Percentiles rank a stretch among this genome's conserved stretches.
Evolutionary conservation across 2,329 filamentous ascomycete species (phyloP).

Genomic region (Hypoxylon sp.): DNA sequence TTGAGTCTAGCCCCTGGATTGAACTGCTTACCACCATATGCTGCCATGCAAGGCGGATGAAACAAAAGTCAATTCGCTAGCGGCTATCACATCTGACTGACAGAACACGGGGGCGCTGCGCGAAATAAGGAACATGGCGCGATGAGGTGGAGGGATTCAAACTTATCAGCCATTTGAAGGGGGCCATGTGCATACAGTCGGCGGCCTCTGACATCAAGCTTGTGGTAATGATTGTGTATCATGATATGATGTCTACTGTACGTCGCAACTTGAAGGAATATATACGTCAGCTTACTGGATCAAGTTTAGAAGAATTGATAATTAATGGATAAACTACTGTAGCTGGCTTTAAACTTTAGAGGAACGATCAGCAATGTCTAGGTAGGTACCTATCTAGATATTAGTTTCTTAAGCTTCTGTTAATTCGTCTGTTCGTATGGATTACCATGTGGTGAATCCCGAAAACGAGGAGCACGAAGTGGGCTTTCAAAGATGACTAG

Average conservation of each 20-base stretch:
- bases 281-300: constrained; percentile 15
- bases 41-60: constrained; percentile 26
- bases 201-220: constrained; percentile 17
- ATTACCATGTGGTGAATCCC: constrained; percentile 6
- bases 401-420: neutral
- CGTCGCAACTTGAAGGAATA: constrained; percentile 3
- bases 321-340: too few species aligned
- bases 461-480: too few species aligned
- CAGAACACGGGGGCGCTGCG: constrained; percentile 6
- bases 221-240: neutral
- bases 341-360: too few species aligned
- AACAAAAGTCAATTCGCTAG: constrained; percentile 23
- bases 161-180: constrained; percentile 23
- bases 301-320: too few species aligned
- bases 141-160: constrained; percentile 26
- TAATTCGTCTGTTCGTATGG: neutral
- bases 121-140: neutral
- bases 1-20: too few species aligned
- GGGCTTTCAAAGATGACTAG: constrained; percentile 3
- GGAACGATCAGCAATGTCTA: too few species aligned
- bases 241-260: constrained; percentile 27
- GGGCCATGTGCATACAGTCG: constrained; percentile 13
- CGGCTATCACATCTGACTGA: constrained; percentile 9
- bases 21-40: too few species aligned
- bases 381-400: too few species aligned